phyloP scores from a whole-genome alignment of 2,329 filamentous ascomycete genomes.

The Trichoderma arundinaceum region DNA sequence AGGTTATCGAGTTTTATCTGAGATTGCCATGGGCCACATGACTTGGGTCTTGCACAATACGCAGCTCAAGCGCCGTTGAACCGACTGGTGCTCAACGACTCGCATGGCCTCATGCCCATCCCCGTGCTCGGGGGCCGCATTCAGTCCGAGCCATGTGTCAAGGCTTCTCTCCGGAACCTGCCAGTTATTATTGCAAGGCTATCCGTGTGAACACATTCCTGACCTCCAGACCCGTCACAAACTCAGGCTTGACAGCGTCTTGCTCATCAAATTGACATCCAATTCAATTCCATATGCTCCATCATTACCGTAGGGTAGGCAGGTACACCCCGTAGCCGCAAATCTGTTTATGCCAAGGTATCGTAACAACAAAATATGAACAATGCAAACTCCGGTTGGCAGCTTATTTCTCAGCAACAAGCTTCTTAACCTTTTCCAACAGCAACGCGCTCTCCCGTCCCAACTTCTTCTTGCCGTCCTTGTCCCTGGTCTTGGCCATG shows the following conservation, averaged over 20 bases:
- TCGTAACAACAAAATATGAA: conserved; percentile 17
- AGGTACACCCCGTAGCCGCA: not conserved
- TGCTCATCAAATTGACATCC: not conserved
- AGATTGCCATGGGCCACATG: not conserved
- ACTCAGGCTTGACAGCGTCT: not conserved
- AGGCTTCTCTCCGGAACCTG: too few relatives aligned
- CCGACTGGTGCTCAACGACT: not conserved
- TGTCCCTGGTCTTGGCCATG: conserved; percentile 75
- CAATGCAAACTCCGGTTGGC: not conserved
- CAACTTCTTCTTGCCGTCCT: conserved; percentile 77
- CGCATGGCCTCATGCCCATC: not conserved
- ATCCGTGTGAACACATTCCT: too few relatives aligned
- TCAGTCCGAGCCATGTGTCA: too few relatives aligned
- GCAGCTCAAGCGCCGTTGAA: not conserved
- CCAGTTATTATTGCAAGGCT: too few relatives aligned
- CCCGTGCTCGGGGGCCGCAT: not conserved
- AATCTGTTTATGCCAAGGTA: conserved; percentile 19
- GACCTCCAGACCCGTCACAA: not conserved
- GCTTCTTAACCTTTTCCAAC: conserved; percentile 76
- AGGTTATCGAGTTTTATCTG: not conserved
- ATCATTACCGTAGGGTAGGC: conserved; percentile 1
- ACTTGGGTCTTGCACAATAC: too few relatives aligned
- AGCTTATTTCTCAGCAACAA: conserved; percentile 58
- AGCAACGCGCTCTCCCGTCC: conserved; percentile 80
- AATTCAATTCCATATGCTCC: not conserved